phyloP scores from a whole-genome alignment of 768 basidiomycete species.

The Suillus discolor region DNA sequence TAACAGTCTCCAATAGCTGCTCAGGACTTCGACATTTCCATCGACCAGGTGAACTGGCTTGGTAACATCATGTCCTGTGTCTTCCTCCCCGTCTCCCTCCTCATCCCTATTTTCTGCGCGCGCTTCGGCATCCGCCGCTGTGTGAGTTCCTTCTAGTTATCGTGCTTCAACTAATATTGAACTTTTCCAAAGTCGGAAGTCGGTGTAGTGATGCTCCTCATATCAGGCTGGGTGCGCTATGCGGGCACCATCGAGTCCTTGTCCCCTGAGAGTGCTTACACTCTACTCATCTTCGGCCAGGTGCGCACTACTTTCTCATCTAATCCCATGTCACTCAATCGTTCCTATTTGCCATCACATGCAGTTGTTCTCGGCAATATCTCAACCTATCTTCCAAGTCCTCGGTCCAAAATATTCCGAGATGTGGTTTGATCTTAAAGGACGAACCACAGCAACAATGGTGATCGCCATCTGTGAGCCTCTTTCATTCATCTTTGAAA shows the following conservation, averaged over 20 bases:
- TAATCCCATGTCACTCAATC: not conserved
- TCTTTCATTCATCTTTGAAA: not conserved
- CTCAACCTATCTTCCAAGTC: constrained; percentile 77
- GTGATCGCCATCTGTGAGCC: constrained; percentile 46
- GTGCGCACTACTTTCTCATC: constrained; percentile 34
- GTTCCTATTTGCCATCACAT: not conserved
- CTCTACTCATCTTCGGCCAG: constrained; percentile 72
- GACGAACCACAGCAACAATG: constrained; percentile 81
- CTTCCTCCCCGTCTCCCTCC: constrained; percentile 63
- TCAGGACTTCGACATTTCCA: constrained; percentile 63
- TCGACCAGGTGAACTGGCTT: constrained; percentile 81
- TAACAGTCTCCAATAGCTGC: constrained; percentile 45
- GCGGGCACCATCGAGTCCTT: constrained; percentile 65
- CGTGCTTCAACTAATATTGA: not conserved
- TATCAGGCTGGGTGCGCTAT: constrained; percentile 79
- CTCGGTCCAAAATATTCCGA: constrained; percentile 83
- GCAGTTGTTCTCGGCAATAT: constrained; percentile 62
- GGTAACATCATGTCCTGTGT: constrained; percentile 66
- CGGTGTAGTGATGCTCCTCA: constrained; percentile 52
- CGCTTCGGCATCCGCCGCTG: constrained; percentile 63
- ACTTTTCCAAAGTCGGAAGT: constrained; percentile 54
- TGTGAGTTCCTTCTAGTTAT: constrained; percentile 43
- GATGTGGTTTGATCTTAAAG: constrained; percentile 77
- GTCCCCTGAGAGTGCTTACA: constrained; percentile 54
- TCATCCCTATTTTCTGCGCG: constrained; percentile 58